phyloP scores from a whole-genome alignment of 345 rosid species.

The Dovyalis caffra region DNA sequence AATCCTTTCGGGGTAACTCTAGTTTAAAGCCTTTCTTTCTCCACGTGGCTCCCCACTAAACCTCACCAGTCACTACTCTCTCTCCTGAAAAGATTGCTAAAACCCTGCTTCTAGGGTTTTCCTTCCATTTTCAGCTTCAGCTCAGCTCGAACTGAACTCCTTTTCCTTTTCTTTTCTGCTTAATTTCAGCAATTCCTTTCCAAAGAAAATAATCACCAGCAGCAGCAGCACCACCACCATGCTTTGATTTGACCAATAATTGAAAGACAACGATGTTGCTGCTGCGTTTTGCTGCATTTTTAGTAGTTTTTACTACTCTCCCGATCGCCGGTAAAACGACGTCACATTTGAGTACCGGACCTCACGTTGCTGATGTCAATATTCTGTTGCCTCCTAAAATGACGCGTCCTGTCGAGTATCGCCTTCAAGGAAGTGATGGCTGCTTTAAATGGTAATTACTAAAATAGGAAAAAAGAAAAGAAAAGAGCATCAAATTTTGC shows the following conservation, averaged over 20 bases:
- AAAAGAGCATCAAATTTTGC: too few species aligned
- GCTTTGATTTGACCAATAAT: too few species aligned
- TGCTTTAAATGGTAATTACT: constrained; percentile 82
- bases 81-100: not conserved
- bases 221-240: too few species aligned
- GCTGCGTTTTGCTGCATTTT: constrained; percentile 5
- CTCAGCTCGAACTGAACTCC: not conserved
- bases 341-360: constrained; percentile 56
- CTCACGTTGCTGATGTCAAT: constrained; percentile 91
- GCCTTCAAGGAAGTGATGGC: constrained; percentile 94
- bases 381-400: constrained; percentile 86
- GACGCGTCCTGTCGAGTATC: constrained; percentile 86
- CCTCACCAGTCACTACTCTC: not conserved
- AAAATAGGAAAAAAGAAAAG: too few species aligned
- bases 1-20: not conserved
- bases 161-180: constrained; percentile 3
- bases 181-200: not conserved
- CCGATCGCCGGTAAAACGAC: constrained; percentile 24
- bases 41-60: not conserved
- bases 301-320: constrained; percentile 20
- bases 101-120: constrained; percentile 19
- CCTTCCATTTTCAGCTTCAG: constrained; percentile 9
- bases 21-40: not conserved
- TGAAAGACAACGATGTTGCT: not conserved
- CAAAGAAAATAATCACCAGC: too few species aligned